These are phyloP conservation scores for Scleroderma bovista DNA, from an alignment of 768 basidiomycete species.

Conservation along the genomic window DNA sequence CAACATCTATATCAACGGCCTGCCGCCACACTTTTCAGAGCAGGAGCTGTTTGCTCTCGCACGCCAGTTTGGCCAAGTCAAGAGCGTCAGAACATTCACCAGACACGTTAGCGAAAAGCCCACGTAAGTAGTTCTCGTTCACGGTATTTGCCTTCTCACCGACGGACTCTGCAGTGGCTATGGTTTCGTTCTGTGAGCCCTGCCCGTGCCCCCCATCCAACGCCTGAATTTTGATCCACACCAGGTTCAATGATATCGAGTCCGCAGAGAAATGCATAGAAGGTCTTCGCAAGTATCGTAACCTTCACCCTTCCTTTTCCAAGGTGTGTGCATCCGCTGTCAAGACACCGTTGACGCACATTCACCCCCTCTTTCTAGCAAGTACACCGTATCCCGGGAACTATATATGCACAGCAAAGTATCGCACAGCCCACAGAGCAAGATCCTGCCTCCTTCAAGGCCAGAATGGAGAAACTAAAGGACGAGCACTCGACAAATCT, in stretches of 20 bases:
- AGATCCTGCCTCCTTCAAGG: slow-evolving; percentile 53
- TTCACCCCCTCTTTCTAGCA: too few species aligned
- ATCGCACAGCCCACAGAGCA: slow-evolving; percentile 19
- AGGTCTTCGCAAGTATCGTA: slow-evolving; percentile 61
- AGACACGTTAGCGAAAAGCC: slow-evolving; percentile 71
- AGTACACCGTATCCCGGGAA: slow-evolving; percentile 82
- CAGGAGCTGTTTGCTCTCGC: slow-evolving; percentile 71
- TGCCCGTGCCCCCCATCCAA: too few species aligned
- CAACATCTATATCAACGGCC: slow-evolving; percentile 85
- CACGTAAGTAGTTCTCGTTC: slow-evolving; percentile 32
- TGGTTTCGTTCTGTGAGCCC: slow-evolving; percentile 75
- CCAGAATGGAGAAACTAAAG: slow-evolving; percentile 70
- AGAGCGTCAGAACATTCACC: slow-evolving; percentile 81
- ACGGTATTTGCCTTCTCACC: slow-evolving; percentile 1
- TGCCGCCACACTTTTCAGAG: slow-evolving; percentile 79
- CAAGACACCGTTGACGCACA: too few species aligned
- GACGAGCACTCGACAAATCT: slow-evolving; percentile 68
- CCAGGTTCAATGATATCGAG: slow-evolving; percentile 63
- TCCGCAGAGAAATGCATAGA: slow-evolving; percentile 73
- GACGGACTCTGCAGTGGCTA: slow-evolving; percentile 49
- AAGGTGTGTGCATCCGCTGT: too few species aligned
- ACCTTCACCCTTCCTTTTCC: slow-evolving; percentile 83
- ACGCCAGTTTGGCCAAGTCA: slow-evolving; percentile 63
- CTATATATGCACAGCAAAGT: slow-evolving; percentile 45
- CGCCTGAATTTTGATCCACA: neutral